phyloP scores from a whole-genome alignment of 306 rosid genomes.

The Astragalus membranaceus region DNA sequence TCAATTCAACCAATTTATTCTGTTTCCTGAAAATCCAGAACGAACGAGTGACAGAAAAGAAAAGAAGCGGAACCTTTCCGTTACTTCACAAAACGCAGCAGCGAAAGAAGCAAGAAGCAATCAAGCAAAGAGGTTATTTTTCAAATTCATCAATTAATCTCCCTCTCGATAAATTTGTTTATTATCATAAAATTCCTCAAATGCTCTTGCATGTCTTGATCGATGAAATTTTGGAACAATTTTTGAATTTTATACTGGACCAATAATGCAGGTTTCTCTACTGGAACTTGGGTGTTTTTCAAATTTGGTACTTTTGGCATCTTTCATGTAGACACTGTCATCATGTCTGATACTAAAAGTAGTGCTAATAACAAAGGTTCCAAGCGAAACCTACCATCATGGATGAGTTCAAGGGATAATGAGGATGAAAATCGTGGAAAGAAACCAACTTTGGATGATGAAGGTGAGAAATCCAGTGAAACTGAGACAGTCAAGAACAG shows the following conservation, averaged over 20 bases:
- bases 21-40: too few relatives aligned
- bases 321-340: not conserved
- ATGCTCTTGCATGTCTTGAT: not conserved
- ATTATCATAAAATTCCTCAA: not conserved
- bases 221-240: not conserved
- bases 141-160: not conserved
- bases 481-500: constrained; percentile 26
- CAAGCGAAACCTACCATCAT: constrained; percentile 64
- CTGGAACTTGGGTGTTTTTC: constrained; percentile 5
- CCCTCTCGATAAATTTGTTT: not conserved
- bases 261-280: not conserved
- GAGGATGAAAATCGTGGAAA: constrained; percentile 26
- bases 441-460: constrained; percentile 34
- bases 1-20: too few relatives aligned
- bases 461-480: constrained; percentile 25
- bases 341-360: constrained; percentile 45
- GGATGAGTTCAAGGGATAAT: constrained; percentile 47
- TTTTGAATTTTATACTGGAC: not conserved
- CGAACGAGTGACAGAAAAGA: too few relatives aligned
- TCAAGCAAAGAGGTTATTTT: not conserved
- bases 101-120: not conserved
- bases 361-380: constrained; percentile 21
- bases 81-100: not conserved
- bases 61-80: not conserved
- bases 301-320: not conserved